Base-by-base conservation (phyloP, 2,329 filamentous ascomycete genomes). In the Eutypa lata region DNA sequence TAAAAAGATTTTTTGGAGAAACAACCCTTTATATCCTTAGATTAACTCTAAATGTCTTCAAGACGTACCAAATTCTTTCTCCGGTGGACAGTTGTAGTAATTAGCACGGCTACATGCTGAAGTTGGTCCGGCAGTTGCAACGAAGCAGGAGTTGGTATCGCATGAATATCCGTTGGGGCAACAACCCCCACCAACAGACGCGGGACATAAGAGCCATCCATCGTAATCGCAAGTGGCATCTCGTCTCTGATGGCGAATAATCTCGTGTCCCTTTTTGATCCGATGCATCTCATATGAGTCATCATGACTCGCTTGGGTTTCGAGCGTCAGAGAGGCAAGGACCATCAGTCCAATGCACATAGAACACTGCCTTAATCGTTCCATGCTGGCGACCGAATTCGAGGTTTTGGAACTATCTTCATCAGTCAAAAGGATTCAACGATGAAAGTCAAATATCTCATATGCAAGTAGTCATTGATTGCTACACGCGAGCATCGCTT, bases 81-180 rank as follows among this genome's bases (percentile, higher is more conserved):
- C 71, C 64, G 58, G 64, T 62, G n/a, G 71, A 55, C 78, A 81
- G 37, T 63, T 62, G 51, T 72, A 73, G 51, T 72, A 78, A 6
- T 73, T 72, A 3, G 60, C 56, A 4, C 3, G 47, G 31, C 52
- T 70, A 59, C 58, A 68, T 49, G 63, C 76, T 3, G 73, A 71
- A 6, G 71, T 69, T 13, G 75, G 70, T 13, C 70, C 72, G 37
- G 68, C 73, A 0, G 75, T 76, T 4, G 76, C 77, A 13, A 75
- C 74, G 59, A 72, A 73, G 54, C 78, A 81, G 35, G 74, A 76
- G 33, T 74, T 68, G 44, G 67, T 69, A 2, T 68, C 77, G 63
- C 80, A 83, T 3, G 68, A 67, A 59, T 80, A 83, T 38, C 70
- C 64, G 4, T 71, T 63, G 1, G 78, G 77, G 53, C 78, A 81